Evolutionary conservation across 2,329 filamentous ascomycete species (phyloP).

Genomic region (Zalaria sp.): DNA sequence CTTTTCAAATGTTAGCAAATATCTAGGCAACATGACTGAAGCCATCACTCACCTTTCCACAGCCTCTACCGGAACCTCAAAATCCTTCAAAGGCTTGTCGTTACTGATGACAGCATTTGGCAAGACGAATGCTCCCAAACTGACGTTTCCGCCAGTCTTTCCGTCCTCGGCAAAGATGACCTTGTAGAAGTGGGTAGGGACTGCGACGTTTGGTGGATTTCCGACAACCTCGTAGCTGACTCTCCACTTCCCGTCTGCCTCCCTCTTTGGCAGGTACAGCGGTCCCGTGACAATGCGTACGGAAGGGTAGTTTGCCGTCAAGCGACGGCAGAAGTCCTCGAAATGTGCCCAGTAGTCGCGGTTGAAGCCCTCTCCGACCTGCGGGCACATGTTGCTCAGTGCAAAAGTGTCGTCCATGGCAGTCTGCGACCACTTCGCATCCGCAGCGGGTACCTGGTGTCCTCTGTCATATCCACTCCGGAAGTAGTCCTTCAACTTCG

Average conservation of each 20-base stretch:
- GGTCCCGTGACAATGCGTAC: conserved; percentile 90
- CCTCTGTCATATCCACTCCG: conserved; percentile 90
- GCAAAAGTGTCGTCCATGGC: conserved; percentile 95
- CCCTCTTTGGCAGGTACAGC: conserved; percentile 76
- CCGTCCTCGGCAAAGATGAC: conserved; percentile 93
- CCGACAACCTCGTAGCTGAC: conserved; percentile 94
- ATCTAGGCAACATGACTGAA: neutral
- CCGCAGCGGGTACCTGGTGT: conserved; percentile 92
- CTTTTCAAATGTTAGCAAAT: conserved; percentile 19
- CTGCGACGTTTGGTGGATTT: conserved; percentile 80
- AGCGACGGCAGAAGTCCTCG: conserved; percentile 84
- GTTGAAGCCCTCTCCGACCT: conserved; percentile 97
- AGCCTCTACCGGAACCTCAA: conserved; percentile 87
- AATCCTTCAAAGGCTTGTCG: conserved; percentile 73
- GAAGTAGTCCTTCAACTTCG: conserved; percentile 84
- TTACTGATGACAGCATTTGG: conserved; percentile 86
- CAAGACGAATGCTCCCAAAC: conserved; percentile 84
- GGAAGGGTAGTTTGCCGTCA: conserved; percentile 68
- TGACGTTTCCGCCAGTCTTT: conserved; percentile 52
- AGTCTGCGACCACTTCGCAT: conserved; percentile 86
- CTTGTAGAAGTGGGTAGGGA: conserved; percentile 98
- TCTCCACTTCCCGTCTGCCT: conserved; percentile 85
- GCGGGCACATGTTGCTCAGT: conserved; percentile 93
- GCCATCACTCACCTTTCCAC: conserved; percentile 45
- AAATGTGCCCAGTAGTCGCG: conserved; percentile 99